phyloP scores from a whole-genome alignment of 2,329 filamentous ascomycete genomes.

The Plectosphaerella cucumerina region DNA sequence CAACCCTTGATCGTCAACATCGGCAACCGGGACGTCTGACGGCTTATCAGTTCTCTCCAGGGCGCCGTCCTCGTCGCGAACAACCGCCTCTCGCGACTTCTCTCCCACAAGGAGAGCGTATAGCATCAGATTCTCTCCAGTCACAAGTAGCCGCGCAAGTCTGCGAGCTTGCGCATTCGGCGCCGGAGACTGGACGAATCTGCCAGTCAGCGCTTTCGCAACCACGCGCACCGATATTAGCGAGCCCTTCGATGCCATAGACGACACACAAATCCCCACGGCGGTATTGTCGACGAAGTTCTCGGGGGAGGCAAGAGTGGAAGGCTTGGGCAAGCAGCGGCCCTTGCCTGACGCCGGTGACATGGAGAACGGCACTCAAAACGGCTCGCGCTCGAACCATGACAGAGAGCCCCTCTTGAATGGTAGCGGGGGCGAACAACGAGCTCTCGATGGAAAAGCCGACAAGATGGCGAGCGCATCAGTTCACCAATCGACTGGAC shows the following conservation, averaged over 20 bases:
- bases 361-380: conserved; percentile 52
- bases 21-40: background rate
- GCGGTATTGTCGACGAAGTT: background rate
- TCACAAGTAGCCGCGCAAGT: conserved; percentile 3
- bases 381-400: conserved; percentile 51
- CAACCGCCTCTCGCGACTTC: background rate
- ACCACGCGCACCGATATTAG: background rate
- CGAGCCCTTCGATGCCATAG: conserved; percentile 2
- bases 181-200: conserved; percentile 11
- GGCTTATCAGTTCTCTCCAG: background rate
- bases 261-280: background rate
- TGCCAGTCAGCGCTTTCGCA: background rate
- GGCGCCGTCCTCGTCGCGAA: background rate
- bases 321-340: conserved; percentile 10
- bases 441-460: conserved; percentile 28
- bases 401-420: conserved; percentile 44
- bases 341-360: conserved; percentile 42
- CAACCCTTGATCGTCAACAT: background rate
- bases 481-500: conserved; percentile 5
- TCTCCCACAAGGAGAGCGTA: background rate
- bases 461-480: conserved; percentile 28
- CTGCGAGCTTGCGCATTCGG: conserved; percentile 10
- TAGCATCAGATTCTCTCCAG: background rate
- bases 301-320: conserved; percentile 9
- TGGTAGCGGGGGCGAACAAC: conserved; percentile 17